A percentile compares a stretch with the other conserved stretches of the same genome.
Conservation (phyloP, 192 early-diverging fungal species). For the Backusella psychrophila region DNA sequence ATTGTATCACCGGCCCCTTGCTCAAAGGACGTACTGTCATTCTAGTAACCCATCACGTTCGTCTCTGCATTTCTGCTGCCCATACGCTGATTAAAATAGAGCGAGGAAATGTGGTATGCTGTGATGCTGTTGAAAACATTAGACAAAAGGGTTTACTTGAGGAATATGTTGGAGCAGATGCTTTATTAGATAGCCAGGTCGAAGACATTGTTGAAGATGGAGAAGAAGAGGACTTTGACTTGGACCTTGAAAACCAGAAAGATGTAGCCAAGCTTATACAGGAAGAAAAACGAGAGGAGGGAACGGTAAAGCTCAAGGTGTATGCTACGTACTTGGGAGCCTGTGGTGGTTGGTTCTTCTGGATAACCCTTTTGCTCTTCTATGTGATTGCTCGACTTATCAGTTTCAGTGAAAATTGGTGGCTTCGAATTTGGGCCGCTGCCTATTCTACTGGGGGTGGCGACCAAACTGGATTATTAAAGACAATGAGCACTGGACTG, state of each 20-base stretch:
- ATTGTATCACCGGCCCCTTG: conserved; percentile 55
- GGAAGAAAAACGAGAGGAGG: conserved; percentile 28
- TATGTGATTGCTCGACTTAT: conserved; percentile 38
- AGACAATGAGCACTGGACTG: neutral
- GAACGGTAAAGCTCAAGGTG: conserved; percentile 67
- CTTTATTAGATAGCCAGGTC: neutral
- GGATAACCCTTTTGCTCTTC: conserved; percentile 43
- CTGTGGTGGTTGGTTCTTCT: conserved; percentile 55
- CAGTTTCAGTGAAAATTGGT: conserved; percentile 41
- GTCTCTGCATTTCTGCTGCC: conserved; percentile 52
- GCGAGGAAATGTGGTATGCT: conserved; percentile 42
- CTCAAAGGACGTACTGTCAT: conserved; percentile 75
- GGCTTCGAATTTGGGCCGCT: conserved; percentile 17
- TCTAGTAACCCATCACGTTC: conserved; percentile 83
- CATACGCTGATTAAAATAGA: conserved; percentile 48
- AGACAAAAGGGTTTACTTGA: conserved; percentile 7
- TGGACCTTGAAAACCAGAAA: conserved; percentile 26
- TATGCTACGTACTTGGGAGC: conserved; percentile 71
- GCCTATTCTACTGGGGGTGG: neutral
- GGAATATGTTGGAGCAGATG: conserved; percentile 21
- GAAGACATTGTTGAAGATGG: conserved; percentile 5
- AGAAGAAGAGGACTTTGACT: neutral
- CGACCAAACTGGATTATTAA: neutral
- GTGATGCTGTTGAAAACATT: conserved; percentile 16
- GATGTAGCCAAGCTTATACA: neutral